Conservation (phyloP, 441 rosid genomes). For the Brassica hybrid region DNA sequence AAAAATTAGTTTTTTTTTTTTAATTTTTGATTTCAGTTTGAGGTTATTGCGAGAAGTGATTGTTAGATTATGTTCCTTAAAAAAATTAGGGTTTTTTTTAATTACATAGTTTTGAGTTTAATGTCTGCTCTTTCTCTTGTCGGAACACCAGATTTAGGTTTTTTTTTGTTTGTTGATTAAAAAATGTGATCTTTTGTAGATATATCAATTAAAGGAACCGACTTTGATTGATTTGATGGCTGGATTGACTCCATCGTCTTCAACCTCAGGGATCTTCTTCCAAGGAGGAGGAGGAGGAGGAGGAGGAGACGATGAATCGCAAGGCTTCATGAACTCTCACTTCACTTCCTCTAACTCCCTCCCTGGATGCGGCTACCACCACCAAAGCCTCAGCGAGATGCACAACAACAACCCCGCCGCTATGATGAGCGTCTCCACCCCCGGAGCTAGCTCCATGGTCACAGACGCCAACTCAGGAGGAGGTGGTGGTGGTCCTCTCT, state of each 20-base stretch:
- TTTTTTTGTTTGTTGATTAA: slow-evolving; percentile 2
- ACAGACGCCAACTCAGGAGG: slow-evolving; percentile 94
- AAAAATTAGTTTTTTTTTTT: not conserved
- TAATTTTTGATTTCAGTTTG: slow-evolving; percentile 15
- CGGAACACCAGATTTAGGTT: slow-evolving; percentile 10
- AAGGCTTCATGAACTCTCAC: slow-evolving; percentile 82
- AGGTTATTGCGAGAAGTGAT: not conserved
- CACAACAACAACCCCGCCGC: slow-evolving; percentile 54
- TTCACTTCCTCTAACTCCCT: slow-evolving; percentile 80
- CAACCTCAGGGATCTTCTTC: slow-evolving; percentile 93
- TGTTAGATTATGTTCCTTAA: not conserved
- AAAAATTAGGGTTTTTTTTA: slow-evolving; percentile 1
- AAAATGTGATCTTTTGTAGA: slow-evolving; percentile 26
- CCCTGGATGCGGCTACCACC: slow-evolving; percentile 59
- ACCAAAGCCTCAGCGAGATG: slow-evolving; percentile 76
- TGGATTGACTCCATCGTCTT: slow-evolving; percentile 87
- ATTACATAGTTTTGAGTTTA: not conserved
- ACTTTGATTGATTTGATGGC: slow-evolving; percentile 47
- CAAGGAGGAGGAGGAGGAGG: slow-evolving; percentile 69
- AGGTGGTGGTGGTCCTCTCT: slow-evolving; percentile 61
- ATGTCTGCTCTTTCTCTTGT: not conserved
- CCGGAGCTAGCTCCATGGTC: slow-evolving; percentile 95
- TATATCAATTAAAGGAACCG: slow-evolving; percentile 23
- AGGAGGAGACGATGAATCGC: slow-evolving; percentile 75
- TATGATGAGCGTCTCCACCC: slow-evolving; percentile 85